Conservation (phyloP, 257 asterid genomes). For the Knoxia roxburghii region DNA sequence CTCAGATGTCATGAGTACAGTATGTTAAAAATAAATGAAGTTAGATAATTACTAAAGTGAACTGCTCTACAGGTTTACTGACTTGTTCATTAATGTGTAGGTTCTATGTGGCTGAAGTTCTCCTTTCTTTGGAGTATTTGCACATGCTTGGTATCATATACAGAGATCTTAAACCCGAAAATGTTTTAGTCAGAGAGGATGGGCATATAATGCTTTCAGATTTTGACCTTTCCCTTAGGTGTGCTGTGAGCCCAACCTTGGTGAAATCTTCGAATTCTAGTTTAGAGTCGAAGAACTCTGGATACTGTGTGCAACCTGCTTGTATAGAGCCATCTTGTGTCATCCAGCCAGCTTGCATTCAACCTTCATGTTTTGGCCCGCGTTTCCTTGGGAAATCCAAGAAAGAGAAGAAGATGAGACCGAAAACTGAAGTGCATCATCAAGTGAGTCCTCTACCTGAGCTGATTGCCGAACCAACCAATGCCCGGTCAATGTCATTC, state of each 20-base stretch:
- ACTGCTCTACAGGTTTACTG: not conserved
- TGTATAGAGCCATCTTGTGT: constrained; percentile 52
- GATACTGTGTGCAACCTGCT: constrained; percentile 39
- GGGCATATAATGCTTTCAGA: constrained; percentile 72
- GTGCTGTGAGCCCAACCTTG: constrained; percentile 53
- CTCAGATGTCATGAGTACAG: not conserved
- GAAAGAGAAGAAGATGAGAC: constrained; percentile 47
- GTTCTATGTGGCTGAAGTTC: constrained; percentile 68
- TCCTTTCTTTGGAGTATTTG: constrained; percentile 54
- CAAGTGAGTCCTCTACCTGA: constrained; percentile 50
- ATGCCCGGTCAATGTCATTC: constrained; percentile 66
- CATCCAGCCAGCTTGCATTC: constrained; percentile 49
- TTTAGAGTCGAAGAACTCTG: constrained; percentile 36
- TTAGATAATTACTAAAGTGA: not conserved
- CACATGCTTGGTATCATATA: constrained; percentile 71
- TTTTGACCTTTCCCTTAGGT: constrained; percentile 58
- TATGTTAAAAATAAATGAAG: not conserved
- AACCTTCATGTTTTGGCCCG: constrained; percentile 52
- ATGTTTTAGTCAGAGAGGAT: constrained; percentile 57
- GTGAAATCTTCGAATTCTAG: constrained; percentile 40
- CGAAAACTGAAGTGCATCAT: constrained; percentile 31
- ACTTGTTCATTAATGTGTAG: constrained; percentile 20
- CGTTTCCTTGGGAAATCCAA: constrained; percentile 44
- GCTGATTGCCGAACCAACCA: constrained; percentile 61
- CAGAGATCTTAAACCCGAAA: constrained; percentile 65